A percentile compares a stretch with the other conserved stretches of the same genome.
Evolutionary conservation across 2,329 filamentous ascomycete species (phyloP).

Genomic region (Sporothrix phasma): DNA sequence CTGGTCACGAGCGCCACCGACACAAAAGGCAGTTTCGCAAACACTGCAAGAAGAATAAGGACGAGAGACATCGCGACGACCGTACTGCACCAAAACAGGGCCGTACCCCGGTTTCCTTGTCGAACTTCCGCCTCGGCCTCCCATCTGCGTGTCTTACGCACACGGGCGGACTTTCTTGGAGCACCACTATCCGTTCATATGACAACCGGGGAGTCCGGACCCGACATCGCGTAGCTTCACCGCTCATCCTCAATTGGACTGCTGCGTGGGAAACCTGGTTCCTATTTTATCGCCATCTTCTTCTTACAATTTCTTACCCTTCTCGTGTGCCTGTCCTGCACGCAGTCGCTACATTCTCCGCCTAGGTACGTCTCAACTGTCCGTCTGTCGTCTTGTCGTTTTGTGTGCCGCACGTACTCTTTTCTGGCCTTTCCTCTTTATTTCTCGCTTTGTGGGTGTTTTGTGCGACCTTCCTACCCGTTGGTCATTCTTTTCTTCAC

Average conservation of each 20-base stretch:
- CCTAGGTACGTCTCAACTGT: slow-evolving; percentile 1
- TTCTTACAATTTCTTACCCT: background rate
- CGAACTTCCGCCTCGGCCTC: background rate
- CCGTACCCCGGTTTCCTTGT: background rate
- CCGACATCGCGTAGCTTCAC: slow-evolving; percentile 28
- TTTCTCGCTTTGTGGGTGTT: background rate
- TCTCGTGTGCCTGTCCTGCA: background rate
- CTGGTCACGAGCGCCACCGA: background rate
- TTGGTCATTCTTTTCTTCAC: background rate
- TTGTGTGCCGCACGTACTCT: background rate
- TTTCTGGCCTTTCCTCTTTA: too few species aligned
- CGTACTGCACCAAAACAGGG: background rate
- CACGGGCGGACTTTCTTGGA: slow-evolving; percentile 7
- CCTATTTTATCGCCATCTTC: background rate
- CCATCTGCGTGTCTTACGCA: background rate
- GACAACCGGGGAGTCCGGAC: slow-evolving; percentile 26
- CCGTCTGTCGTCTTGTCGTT: background rate
- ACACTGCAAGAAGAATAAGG: background rate
- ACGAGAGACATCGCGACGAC: slow-evolving; percentile 9
- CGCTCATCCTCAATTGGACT: slow-evolving; percentile 5
- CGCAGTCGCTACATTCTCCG: background rate
- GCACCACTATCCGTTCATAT: slow-evolving; percentile 25
- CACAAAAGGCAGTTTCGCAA: background rate
- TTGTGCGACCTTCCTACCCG: background rate
- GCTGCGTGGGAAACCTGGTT: slow-evolving; percentile 3